Conservation (phyloP, 768 basidiomycete genomes). For the Trametes meyenii region DNA sequence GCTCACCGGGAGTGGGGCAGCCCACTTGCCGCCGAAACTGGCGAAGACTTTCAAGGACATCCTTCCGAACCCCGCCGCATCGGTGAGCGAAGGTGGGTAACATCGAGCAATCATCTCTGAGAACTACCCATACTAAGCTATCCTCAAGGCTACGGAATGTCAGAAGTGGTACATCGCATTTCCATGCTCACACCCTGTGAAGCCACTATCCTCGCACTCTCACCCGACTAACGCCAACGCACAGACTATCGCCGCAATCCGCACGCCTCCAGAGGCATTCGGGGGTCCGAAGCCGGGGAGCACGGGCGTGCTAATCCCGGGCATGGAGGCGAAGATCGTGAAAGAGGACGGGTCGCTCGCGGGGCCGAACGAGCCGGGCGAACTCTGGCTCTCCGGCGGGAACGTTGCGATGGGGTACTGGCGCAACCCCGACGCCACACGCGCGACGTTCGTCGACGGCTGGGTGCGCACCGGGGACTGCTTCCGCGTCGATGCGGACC, state of each 20-base stretch:
- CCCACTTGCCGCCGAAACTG: constrained; percentile 67
- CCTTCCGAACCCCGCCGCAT: constrained; percentile 33
- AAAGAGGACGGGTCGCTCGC: constrained; percentile 62
- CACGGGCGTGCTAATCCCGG: constrained; percentile 62
- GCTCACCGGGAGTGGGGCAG: constrained; percentile 55
- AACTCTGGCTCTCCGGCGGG: constrained; percentile 59
- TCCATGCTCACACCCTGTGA: background rate
- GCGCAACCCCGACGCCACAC: constrained; percentile 68
- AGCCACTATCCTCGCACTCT: background rate
- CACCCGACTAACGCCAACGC: background rate
- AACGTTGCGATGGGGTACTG: constrained; percentile 72
- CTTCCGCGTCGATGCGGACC: constrained; percentile 61
- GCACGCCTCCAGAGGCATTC: constrained; percentile 50
- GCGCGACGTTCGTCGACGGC: constrained; percentile 63
- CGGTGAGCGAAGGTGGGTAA: constrained; percentile 49
- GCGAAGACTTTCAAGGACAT: constrained; percentile 40
- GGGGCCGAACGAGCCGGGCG: constrained; percentile 59
- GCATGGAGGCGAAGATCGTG: constrained; percentile 64
- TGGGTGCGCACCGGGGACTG: constrained; percentile 80
- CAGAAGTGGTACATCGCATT: constrained; percentile 29
- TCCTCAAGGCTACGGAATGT: constrained; percentile 58
- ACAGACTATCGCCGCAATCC: constrained; percentile 58
- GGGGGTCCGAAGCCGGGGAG: constrained; percentile 38
- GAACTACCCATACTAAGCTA: background rate
- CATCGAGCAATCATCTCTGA: too few species aligned